Percentiles rank a stretch among this genome's conserved stretches.
These are phyloP conservation scores for Zangia roseola DNA, from an alignment of 768 basidiomycete species.

Conservation along the genomic window DNA sequence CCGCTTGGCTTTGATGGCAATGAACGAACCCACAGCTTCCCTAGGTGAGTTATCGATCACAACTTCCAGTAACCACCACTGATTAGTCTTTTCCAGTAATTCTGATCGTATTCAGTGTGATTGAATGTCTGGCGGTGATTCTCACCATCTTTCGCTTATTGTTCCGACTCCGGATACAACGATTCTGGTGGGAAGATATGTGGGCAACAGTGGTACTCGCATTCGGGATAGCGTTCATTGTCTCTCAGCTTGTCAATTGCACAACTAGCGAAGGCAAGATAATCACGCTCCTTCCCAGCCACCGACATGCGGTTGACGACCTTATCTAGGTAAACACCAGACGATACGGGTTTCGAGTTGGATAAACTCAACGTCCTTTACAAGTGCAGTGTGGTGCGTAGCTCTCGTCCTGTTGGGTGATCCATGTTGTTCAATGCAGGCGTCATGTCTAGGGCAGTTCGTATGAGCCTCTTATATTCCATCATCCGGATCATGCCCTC, in stretches of 20 bases:
- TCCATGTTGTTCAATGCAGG: not conserved
- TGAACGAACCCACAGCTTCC: not conserved
- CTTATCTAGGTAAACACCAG: not conserved
- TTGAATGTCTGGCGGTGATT: not conserved
- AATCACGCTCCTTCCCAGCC: too few species aligned
- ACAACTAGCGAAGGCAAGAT: not conserved
- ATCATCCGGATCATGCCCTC: not conserved
- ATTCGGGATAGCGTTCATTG: not conserved
- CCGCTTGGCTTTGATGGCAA: not conserved
- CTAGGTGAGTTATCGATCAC: not conserved
- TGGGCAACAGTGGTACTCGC: not conserved
- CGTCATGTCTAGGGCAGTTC: not conserved
- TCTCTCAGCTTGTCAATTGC: not conserved
- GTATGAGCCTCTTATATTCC: constrained; percentile 4
- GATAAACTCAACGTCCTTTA: not conserved
- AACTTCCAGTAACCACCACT: not conserved
- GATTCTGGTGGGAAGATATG: constrained; percentile 6
- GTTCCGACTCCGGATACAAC: not conserved
- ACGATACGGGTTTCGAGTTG: not conserved
- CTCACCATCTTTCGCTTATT: not conserved
- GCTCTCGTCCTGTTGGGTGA: not conserved
- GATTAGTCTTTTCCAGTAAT: not conserved
- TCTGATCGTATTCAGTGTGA: not conserved
- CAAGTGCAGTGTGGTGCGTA: not conserved
- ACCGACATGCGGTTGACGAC: not conserved